A percentile compares a stretch with the other conserved stretches of the same genome.
Conservation (phyloP, 345 rosid genomes). For the Punica granatum region DNA sequence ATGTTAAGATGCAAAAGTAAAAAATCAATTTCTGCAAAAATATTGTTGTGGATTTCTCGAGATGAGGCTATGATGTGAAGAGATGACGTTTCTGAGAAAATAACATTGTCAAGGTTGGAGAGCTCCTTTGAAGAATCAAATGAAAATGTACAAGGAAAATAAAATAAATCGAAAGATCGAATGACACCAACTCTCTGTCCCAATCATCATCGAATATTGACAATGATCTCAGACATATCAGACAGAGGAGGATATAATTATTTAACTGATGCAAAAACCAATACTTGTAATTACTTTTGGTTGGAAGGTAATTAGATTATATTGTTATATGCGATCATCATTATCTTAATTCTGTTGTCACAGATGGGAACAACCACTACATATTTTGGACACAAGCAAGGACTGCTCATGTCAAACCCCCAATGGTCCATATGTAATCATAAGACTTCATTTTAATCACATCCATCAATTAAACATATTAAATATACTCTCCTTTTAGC, state of each 20-base stretch:
- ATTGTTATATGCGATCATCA: background rate
- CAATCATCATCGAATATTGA: conserved; percentile 5
- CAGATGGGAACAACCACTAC: conserved; percentile 15
- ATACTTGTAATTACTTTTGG: background rate
- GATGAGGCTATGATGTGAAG: background rate
- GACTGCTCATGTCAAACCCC: background rate
- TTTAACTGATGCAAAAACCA: background rate
- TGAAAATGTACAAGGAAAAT: background rate
- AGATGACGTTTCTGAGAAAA: background rate
- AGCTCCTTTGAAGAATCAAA: background rate
- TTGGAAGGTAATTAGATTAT: background rate
- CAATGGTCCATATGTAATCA: conserved; percentile 2
- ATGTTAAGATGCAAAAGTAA: no score
- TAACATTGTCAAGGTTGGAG: background rate
- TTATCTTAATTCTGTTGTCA: conserved; percentile 13
- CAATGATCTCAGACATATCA: background rate
- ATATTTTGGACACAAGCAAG: background rate
- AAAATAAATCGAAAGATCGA: background rate
- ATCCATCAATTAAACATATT: no score
- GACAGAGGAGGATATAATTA: background rate
- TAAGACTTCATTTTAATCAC: no score
- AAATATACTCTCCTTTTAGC: no score
- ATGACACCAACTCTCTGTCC: conserved; percentile 9
- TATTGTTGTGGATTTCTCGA: no score
- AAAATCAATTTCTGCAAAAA: no score